Conservation (phyloP, 208 protist genomes). For the Wallacemonas sp. region DNA sequence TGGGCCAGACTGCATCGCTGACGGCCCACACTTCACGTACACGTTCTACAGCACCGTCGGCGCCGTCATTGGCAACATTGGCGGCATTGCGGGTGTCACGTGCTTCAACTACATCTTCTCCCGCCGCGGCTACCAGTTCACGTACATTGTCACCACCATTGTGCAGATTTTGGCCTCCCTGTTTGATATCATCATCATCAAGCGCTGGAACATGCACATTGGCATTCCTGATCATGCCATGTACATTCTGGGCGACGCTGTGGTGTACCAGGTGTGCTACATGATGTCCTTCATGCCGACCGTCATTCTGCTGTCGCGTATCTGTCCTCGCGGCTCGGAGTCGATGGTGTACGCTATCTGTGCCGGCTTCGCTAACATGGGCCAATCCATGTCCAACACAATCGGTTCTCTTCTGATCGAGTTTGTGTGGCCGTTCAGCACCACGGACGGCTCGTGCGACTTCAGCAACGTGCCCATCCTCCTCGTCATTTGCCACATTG, state of each 20-base stretch:
- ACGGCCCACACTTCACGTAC: constrained; percentile 55
- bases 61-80: constrained; percentile 42
- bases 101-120: constrained; percentile 63
- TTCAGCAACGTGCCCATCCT: constrained; percentile 37
- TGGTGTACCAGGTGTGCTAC: constrained; percentile 54
- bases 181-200: constrained; percentile 63
- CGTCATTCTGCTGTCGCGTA: constrained; percentile 64
- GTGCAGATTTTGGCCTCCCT: constrained; percentile 38
- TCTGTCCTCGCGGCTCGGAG: constrained; percentile 77
- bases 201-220: constrained; percentile 55
- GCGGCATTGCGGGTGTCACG: constrained; percentile 31
- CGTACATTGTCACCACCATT: constrained; percentile 31
- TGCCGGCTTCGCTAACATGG: constrained; percentile 78
- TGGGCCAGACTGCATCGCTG: constrained; percentile 29
- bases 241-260: constrained; percentile 68
- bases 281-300: constrained; percentile 80
- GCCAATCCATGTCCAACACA: constrained; percentile 24
- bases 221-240: constrained; percentile 55
- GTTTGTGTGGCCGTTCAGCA: constrained; percentile 35
- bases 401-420: constrained; percentile 50
- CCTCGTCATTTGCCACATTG: constrained; percentile 34
- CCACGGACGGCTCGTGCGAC: constrained; percentile 41
- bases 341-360: constrained; percentile 70
- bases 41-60: constrained; percentile 61
- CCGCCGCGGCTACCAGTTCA: constrained; percentile 41